Base-by-base conservation (phyloP, 2,329 filamentous ascomycete species). In the Alternaria triticimaculans region DNA sequence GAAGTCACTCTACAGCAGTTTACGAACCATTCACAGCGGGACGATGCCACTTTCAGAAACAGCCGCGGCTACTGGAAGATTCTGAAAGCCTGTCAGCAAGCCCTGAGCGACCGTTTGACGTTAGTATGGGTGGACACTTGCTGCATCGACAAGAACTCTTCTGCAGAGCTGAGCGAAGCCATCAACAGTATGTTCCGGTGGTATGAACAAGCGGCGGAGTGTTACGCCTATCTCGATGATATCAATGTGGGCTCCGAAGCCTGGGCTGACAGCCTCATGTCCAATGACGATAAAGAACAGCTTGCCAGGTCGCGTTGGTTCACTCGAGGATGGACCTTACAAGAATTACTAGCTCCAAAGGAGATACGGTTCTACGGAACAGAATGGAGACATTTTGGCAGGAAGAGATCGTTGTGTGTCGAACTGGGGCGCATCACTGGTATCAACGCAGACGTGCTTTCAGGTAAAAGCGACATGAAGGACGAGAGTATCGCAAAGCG, bases 41-140 rank as follows among this genome's bases (percentile, higher is more conserved):
- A 28, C 12, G 7, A 58, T 46, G 30, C 9, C 25, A 5, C 20
- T 18, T 12, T 41, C 3, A 25, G 14, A 28, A 14, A 5, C 12
- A 21, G 20, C 15, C 33, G 20, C 1, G 60, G 56, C 10, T 66
- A 26, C 25, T 18, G 8, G 11, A 66, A 69, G 37, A 69, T 68
- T 10, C 10, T 48, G 2, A 37, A 25, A 18, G 26, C 58, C 11
- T 64, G 62, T 30, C n/a, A 43, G n/a, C 60, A 67, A 56, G 66
- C 66, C 9, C 30, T 60, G 43, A 23, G 28, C 9, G 56, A 68
- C 11, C n/a, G 54, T 1, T 11, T 66, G 3, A 3, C 15, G 18
- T 9, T 66, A 66, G 53, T 61, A 0, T 73, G 65, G 71, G 51
- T 72, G 11, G 69, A 73, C 26, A 66, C 70, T 9, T 68, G 55